Evolutionary conservation across 768 basidiomycete species (phyloP).

Genomic region (Boletellus sp.): DNA sequence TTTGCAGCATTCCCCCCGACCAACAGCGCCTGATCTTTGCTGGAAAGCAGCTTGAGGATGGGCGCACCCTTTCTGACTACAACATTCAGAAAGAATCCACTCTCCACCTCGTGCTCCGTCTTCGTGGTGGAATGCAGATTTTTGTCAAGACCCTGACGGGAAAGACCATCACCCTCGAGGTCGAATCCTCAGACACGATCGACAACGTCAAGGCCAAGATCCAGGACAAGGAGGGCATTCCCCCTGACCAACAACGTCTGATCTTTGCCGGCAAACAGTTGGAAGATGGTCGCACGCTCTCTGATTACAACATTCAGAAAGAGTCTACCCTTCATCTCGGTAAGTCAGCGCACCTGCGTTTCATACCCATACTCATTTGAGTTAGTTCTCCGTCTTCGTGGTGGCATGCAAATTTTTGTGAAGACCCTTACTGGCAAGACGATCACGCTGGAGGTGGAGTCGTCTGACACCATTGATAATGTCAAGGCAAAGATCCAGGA

Average conservation of each 20-base stretch:
- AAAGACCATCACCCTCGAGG: slow-evolving; percentile 90
- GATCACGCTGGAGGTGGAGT: slow-evolving; percentile 91
- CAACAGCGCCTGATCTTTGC: slow-evolving; percentile 96
- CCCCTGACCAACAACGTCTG: slow-evolving; percentile 85
- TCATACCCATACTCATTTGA: neutral
- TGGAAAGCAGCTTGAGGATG: slow-evolving; percentile 94
- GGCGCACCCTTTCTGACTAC: slow-evolving; percentile 84
- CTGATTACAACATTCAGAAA: slow-evolving; percentile 91
- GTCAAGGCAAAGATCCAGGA: slow-evolving; percentile 82
- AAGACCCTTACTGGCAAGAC: slow-evolving; percentile 90
- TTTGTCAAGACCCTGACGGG: slow-evolving; percentile 83
- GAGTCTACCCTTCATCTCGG: slow-evolving; percentile 66
- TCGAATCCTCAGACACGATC: slow-evolving; percentile 83
- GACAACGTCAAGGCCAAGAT: slow-evolving; percentile 91
- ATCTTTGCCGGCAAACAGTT: slow-evolving; percentile 94
- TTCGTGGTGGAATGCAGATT: slow-evolving; percentile 89
- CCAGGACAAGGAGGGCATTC: slow-evolving; percentile 89
- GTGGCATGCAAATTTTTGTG: slow-evolving; percentile 90
- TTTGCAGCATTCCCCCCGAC: slow-evolving; percentile 69
- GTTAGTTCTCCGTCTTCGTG: slow-evolving; percentile 74
- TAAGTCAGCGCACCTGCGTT: neutral
- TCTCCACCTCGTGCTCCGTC: slow-evolving; percentile 81
- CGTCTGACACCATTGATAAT: slow-evolving; percentile 90
- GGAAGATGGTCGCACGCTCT: slow-evolving; percentile 86
- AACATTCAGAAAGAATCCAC: slow-evolving; percentile 97